Conservation (phyloP, 1,139 yeast species). For the Scheffersomyces cryptocercus region DNA sequence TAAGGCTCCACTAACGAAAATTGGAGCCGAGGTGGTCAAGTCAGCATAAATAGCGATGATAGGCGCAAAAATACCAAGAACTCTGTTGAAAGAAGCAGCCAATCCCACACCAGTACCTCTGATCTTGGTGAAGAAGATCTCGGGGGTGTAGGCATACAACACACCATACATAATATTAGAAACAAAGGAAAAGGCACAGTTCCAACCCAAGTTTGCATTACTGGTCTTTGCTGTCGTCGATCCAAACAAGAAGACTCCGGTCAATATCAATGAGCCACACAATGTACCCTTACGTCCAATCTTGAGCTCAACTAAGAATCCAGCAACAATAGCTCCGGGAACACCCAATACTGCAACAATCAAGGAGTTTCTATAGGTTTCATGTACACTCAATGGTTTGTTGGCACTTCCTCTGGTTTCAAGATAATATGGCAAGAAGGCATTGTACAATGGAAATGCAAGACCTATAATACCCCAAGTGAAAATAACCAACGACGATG, state of each 20-base stretch:
- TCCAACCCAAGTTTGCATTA: conserved; percentile 45
- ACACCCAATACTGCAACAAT: conserved; percentile 44
- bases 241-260: conserved; percentile 41
- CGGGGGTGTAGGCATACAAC: conserved; percentile 48
- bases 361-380: conserved; percentile 41
- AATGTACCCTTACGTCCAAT: conserved; percentile 46
- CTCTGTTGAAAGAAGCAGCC: conserved; percentile 42
- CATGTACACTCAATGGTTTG: conserved; percentile 32
- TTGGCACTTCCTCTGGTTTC: conserved; percentile 34
- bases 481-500: conserved; percentile 35
- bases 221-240: conserved; percentile 44
- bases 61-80: conserved; percentile 47
- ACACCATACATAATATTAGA: conserved; percentile 49
- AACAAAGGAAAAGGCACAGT: conserved; percentile 41
- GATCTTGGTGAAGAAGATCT: conserved; percentile 40
- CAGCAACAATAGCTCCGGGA: conserved; percentile 44
- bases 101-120: conserved; percentile 48
- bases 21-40: conserved; percentile 44
- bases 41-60: conserved; percentile 46
- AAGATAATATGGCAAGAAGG: conserved; percentile 42
- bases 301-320: conserved; percentile 36
- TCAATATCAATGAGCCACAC: conserved; percentile 30
- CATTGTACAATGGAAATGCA: conserved; percentile 48
- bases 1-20: conserved; percentile 44
- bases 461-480: conserved; percentile 48